Conservation (phyloP, 129 eudicot genomes). For the Smallanthus sonchifolius region DNA sequence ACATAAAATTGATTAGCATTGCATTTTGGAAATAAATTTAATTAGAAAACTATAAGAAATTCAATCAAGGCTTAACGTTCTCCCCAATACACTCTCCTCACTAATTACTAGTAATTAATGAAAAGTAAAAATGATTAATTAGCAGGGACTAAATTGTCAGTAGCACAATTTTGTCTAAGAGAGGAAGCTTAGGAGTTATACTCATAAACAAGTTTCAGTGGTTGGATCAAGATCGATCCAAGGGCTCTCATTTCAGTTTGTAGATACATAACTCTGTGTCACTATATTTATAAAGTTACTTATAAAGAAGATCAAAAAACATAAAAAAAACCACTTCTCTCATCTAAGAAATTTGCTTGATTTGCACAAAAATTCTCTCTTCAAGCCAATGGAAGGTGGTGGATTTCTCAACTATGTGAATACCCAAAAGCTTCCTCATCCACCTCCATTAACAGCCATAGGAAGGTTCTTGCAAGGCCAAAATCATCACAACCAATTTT, state of each 20-base stretch:
- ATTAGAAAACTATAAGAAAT: constrained; percentile 4
- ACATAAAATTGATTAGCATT: not conserved
- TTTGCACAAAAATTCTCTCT: constrained; percentile 6
- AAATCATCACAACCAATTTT: constrained; percentile 28
- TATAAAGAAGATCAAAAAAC: not conserved
- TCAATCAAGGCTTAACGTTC: constrained; percentile 30
- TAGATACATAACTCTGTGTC: constrained; percentile 10
- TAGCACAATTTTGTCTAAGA: constrained; percentile 12
- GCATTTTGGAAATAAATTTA: not conserved
- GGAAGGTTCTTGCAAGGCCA: constrained; percentile 64
- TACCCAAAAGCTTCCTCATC: constrained; percentile 18
- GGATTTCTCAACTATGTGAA: constrained; percentile 21
- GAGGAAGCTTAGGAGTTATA: constrained; percentile 52
- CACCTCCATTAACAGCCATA: constrained; percentile 54
- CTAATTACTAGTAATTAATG: constrained; percentile 23
- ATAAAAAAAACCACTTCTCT: not conserved
- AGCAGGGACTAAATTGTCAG: constrained; percentile 9
- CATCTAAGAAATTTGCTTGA: constrained; percentile 15
- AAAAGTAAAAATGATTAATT: constrained; percentile 20
- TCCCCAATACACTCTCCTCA: constrained; percentile 32
- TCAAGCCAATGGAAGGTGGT: constrained; percentile 44
- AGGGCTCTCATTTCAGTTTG: constrained; percentile 25
- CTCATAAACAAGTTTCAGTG: constrained; percentile 22
- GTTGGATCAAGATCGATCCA: constrained; percentile 32
- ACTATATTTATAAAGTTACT: constrained; percentile 28